phyloP scores from a whole-genome alignment of 352 stramenopile species.

The Pythium brachiatum region DNA sequence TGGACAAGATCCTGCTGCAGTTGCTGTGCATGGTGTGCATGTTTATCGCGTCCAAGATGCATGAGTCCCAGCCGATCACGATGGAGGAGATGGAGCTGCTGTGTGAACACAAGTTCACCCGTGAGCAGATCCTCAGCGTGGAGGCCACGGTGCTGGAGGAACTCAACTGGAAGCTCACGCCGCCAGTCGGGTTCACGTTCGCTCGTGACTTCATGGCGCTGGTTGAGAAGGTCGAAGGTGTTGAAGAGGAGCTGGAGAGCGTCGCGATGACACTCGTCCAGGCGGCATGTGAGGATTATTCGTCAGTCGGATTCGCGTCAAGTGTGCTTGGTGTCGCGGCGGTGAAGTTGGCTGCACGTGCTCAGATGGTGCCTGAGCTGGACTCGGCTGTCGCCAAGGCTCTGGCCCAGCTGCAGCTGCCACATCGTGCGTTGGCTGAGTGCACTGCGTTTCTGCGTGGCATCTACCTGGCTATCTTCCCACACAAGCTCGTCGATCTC shows the following conservation, averaged over 20 bases:
- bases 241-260: slow-evolving; percentile 12
- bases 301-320: slow-evolving; percentile 11
- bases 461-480: slow-evolving; percentile 20
- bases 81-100: slow-evolving; percentile 75
- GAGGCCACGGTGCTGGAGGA: slow-evolving; percentile 57
- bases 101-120: slow-evolving; percentile 71
- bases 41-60: slow-evolving; percentile 71
- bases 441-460: slow-evolving; percentile 12
- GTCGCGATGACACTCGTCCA: slow-evolving; percentile 23
- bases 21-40: slow-evolving; percentile 75
- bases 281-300: slow-evolving; percentile 20
- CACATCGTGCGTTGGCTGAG: slow-evolving; percentile 4
- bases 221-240: slow-evolving; percentile 19
- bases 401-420: slow-evolving; percentile 14
- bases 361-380: slow-evolving; percentile 10
- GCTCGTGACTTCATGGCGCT: slow-evolving; percentile 58
- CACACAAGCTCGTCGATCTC: slow-evolving; percentile 7
- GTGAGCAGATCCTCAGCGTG: slow-evolving; percentile 51
- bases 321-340: slow-evolving; percentile 16
- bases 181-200: slow-evolving; percentile 61
- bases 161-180: slow-evolving; percentile 64
- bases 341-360: slow-evolving; percentile 17
- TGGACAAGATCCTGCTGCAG: slow-evolving; percentile 72
- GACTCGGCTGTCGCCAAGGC: slow-evolving; percentile 7
- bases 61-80: slow-evolving; percentile 64